Evolutionary conservation across 176 grass and related monocot genomes (phyloP).

Genomic region (Phoenix roebelenii): DNA sequence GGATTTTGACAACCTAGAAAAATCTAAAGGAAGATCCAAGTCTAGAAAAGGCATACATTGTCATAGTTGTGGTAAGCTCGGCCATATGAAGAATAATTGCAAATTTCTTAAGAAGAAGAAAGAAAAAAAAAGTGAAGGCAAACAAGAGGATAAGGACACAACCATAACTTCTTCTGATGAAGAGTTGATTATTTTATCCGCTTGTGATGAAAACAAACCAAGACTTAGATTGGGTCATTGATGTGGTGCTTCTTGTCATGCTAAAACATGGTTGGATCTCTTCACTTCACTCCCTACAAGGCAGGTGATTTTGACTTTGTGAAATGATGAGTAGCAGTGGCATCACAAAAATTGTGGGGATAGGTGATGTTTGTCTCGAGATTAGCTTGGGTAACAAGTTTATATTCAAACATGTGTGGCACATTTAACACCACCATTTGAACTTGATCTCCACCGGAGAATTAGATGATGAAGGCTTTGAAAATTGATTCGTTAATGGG

Average conservation of each 20-base stretch:
- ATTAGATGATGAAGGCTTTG: too few species aligned
- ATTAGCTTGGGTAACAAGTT: neutral
- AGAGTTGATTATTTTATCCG: neutral
- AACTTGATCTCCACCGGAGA: too few species aligned
- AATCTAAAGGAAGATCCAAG: slow-evolving; percentile 8
- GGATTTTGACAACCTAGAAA: neutral
- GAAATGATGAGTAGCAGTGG: slow-evolving; percentile 10
- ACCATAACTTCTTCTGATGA: neutral
- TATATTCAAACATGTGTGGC: neutral
- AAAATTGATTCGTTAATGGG: too few species aligned
- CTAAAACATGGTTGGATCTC: neutral
- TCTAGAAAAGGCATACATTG: neutral
- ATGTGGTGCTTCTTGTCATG: neutral
- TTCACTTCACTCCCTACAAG: slow-evolving; percentile 1
- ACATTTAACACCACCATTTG: neutral
- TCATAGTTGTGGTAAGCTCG: neutral
- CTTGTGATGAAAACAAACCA: neutral
- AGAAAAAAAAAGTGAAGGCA: neutral
- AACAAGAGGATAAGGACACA: neutral
- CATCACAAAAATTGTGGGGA: slow-evolving; percentile 1
- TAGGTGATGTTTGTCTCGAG: neutral
- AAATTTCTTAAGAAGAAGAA: neutral
- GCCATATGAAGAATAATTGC: neutral
- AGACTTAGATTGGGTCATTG: slow-evolving; percentile 1
- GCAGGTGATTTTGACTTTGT: neutral